Evolutionary conservation across 2,329 filamentous ascomycete species (phyloP).

Genomic region (Pochonia chlamydosporia): DNA sequence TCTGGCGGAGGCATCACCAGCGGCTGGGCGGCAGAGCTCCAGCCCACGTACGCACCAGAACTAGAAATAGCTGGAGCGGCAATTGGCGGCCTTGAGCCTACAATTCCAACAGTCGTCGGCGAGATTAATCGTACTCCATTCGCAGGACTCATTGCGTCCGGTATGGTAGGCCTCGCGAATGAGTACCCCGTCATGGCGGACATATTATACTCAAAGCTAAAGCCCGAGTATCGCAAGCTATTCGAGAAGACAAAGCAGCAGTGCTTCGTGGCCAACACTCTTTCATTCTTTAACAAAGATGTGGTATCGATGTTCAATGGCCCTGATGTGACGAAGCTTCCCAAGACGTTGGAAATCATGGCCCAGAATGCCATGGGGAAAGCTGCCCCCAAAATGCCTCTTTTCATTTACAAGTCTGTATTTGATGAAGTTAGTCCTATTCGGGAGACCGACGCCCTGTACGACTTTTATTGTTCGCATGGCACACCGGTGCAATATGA

Average conservation of each 20-base stretch:
- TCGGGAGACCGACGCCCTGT: constrained; percentile 1
- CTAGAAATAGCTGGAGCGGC: constrained; percentile 19
- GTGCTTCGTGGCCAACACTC: constrained; percentile 18
- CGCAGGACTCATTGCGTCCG: constrained; percentile 16
- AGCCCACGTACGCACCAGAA: constrained; percentile 19
- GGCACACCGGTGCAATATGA: constrained; percentile 2
- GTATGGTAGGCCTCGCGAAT: constrained; percentile 16
- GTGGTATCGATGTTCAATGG: constrained; percentile 36
- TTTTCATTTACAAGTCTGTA: constrained; percentile 2
- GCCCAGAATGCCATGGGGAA: not conserved
- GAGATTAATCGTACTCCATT: constrained; percentile 11
- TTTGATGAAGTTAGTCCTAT: constrained; percentile 3
- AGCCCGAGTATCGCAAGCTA: constrained; percentile 18
- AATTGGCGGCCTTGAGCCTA: constrained; percentile 18
- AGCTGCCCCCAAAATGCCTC: not conserved
- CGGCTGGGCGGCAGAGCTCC: constrained; percentile 19
- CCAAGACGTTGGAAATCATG: not conserved
- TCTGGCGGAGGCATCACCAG: constrained; percentile 18
- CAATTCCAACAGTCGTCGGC: constrained; percentile 11
- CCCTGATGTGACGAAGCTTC: not conserved
- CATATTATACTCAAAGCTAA: constrained; percentile 13
- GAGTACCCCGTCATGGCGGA: constrained; percentile 15
- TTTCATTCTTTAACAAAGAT: constrained; percentile 26
- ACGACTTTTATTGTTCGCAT: constrained; percentile 1
- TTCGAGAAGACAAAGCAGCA: constrained; percentile 20